Evolutionary conservation across 2,329 filamentous ascomycete genomes (phyloP), one percentile per base, ranked within the genome.

Genomic region (Fusarium mexicanum): DNA sequence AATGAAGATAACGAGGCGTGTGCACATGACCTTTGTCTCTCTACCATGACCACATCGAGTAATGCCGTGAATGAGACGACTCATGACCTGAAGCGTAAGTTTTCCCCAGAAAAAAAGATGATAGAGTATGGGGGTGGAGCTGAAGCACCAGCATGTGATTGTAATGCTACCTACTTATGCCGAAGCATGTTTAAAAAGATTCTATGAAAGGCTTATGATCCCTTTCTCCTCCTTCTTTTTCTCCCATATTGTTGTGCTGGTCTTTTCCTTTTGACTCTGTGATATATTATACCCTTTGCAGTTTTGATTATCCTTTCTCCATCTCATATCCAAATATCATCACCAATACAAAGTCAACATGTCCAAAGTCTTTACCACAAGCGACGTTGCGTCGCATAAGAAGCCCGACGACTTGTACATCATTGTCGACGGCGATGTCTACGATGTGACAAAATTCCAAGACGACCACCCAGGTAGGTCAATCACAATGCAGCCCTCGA

Each of bases 381-480:
- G 89, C 86, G 95, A 98, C 82, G 96, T 99, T 73, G 92, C 95
- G 81, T 91, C 93, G 85, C 95, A 98, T 85, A 98, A 94, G 88
- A 98, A 96, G 86, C 84, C 92, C 51, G 91, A 94, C 80, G 92
- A 92, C 81, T 88, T 98, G 71, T 98, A 92, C 90, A 94, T 98
- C 80, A 90, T 97, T 75, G 91, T 98, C 76, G 96, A 98, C 77
- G 93, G 95, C 79, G 96, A 98, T 84, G 96, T 98, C 76, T 98
- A 98, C 84, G 96, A 99, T 81, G 83, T 98, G 79, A 97, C 95
- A 78, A 95, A 91, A 80, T 96, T 96, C 83, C 92, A 94, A 82
- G 92, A 95, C 69, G 93, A 95, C 75, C 93, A 96, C 83, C 94
- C 93, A 82, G 94, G 94, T 90, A 86, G 86, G 85, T 78, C 29